A percentile compares a stretch with the other conserved stretches of the same genome.
Conservation (phyloP, 352 stramenopile species). For the Globisporangium acanthophoron region DNA sequence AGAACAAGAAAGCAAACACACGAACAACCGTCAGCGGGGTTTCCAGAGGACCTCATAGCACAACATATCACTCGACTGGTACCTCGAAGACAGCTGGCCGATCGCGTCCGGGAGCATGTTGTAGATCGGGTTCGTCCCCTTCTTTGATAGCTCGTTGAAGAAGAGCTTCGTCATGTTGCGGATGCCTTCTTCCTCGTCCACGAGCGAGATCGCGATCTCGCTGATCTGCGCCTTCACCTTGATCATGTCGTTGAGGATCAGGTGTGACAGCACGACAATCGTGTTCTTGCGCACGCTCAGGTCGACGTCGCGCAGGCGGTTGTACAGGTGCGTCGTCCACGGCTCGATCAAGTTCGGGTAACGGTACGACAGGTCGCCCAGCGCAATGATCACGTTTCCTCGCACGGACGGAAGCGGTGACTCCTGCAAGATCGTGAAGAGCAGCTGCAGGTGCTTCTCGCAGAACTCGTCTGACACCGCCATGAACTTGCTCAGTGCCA, state of each 20-base stretch:
- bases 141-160: conserved; percentile 96
- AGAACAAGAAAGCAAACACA: conserved; percentile 8
- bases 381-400: conserved; percentile 94
- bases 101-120: conserved; percentile 98
- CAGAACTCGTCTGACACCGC: conserved; percentile 95
- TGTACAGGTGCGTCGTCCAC: conserved; percentile 96
- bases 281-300: conserved; percentile 93
- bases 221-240: conserved; percentile 97
- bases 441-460: conserved; percentile 91
- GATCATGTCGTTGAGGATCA: conserved; percentile 99
- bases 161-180: conserved; percentile 93
- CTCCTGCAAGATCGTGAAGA: conserved; percentile 92
- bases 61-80: background rate
- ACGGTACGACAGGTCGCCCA: conserved; percentile 96
- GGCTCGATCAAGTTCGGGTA: conserved; percentile 98
- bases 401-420: conserved; percentile 73
- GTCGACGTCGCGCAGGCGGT: conserved; percentile 88
- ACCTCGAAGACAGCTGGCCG: conserved; percentile 86
- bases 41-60: background rate
- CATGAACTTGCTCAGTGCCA: conserved; percentile 98
- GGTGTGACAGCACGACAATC: conserved; percentile 96
- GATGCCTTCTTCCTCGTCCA: conserved; percentile 92
- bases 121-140: conserved; percentile 97
- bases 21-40: background rate
- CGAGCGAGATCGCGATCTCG: conserved; percentile 94